A percentile compares a stretch with the other conserved stretches of the same genome.
phyloP scores from a whole-genome alignment of 495 filamentous ascomycete species.

The Xylaria cubensis region DNA sequence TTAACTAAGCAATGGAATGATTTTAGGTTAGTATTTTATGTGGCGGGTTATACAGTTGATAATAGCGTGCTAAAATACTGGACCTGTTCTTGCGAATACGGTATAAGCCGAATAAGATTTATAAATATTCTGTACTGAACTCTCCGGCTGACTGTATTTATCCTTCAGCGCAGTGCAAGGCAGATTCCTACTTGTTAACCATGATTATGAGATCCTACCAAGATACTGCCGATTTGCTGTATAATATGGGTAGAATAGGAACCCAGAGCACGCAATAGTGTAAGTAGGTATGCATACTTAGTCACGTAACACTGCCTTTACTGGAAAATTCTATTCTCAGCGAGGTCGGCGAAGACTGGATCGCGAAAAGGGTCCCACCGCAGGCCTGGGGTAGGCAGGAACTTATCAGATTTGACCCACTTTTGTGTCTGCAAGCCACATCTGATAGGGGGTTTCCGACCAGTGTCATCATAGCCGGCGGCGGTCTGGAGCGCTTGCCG shows the following conservation, averaged over 20 bases:
- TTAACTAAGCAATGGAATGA: background rate
- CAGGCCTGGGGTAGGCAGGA: background rate
- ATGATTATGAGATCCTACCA: background rate
- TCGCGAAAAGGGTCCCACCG: background rate
- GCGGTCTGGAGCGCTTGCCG: conserved; percentile 20
- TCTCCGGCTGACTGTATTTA: conserved; percentile 13
- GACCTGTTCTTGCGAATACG: conserved; percentile 7
- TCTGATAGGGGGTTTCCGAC: conserved; percentile 25
- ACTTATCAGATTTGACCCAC: conserved; percentile 29
- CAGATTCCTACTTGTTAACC: background rate
- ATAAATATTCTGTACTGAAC: background rate
- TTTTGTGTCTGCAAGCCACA: conserved; percentile 27
- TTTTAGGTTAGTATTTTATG: background rate
- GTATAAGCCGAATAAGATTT: conserved; percentile 6
- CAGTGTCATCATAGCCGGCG: conserved; percentile 18
- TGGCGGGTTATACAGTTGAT: background rate
- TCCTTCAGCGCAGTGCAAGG: background rate
- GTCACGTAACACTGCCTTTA: background rate
- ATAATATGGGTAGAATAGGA: background rate
- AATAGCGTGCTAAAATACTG: background rate
- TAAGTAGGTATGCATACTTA: too few species aligned
- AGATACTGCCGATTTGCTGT: background rate
- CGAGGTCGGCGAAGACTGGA: conserved; percentile 16
- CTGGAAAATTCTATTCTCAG: background rate
- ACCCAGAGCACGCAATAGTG: background rate